These are phyloP conservation scores for Clavaria fumosa DNA, from an alignment of 768 basidiomycete species.

Conservation along the genomic window DNA sequence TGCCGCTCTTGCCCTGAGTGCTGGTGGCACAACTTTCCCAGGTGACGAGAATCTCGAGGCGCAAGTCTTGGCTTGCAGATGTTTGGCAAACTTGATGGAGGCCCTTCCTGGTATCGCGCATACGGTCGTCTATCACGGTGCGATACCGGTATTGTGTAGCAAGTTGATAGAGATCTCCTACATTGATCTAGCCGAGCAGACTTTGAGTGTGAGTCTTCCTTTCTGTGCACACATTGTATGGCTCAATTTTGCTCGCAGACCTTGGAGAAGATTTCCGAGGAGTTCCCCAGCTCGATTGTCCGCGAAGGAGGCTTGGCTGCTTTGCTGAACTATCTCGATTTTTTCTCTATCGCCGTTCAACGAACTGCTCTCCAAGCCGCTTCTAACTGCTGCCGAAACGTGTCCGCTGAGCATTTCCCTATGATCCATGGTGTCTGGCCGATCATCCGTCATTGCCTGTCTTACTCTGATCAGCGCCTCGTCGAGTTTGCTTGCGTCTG, in stretches of 20 bases:
- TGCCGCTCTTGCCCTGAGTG: slow-evolving; percentile 73
- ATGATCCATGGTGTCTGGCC: slow-evolving; percentile 87
- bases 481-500: slow-evolving; percentile 94
- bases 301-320: slow-evolving; percentile 91
- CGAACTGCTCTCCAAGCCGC: slow-evolving; percentile 93
- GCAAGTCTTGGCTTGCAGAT: slow-evolving; percentile 90
- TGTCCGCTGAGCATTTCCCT: slow-evolving; percentile 74
- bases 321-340: slow-evolving; percentile 89
- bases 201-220: slow-evolving; percentile 65
- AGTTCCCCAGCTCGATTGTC: slow-evolving; percentile 90
- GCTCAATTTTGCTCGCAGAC: slow-evolving; percentile 37
- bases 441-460: slow-evolving; percentile 82
- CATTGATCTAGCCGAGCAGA: slow-evolving; percentile 97
- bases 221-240: slow-evolving; percentile 9
- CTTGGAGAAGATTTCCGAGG: slow-evolving; percentile 95
- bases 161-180: slow-evolving; percentile 95
- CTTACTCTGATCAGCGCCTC: slow-evolving; percentile 89
- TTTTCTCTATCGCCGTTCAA: slow-evolving; percentile 96
- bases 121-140: slow-evolving; percentile 95
- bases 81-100: slow-evolving; percentile 96
- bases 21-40: slow-evolving; percentile 42
- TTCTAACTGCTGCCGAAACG: slow-evolving; percentile 90
- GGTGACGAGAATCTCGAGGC: slow-evolving; percentile 86
- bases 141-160: slow-evolving; percentile 93
- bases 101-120: slow-evolving; percentile 97